These are phyloP conservation scores for Senecio squalidus DNA, from an alignment of 140 eudicot species.

Conservation along the genomic window DNA sequence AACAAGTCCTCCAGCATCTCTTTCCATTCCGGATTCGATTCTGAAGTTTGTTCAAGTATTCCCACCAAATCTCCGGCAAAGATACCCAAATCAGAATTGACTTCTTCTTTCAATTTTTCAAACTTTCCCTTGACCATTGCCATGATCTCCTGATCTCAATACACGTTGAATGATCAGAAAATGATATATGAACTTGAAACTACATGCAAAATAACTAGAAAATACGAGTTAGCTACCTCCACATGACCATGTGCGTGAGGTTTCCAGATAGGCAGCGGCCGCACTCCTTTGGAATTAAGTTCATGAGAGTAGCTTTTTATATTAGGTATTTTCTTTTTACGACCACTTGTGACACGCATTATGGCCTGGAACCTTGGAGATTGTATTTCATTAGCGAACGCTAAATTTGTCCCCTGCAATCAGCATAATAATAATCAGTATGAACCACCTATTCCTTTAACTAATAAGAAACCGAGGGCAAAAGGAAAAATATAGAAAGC, in stretches of 20 bases:
- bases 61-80: slow-evolving; percentile 88
- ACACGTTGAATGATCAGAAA: not conserved
- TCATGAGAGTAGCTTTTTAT: slow-evolving; percentile 96
- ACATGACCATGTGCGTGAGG: slow-evolving; percentile 83
- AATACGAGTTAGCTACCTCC: slow-evolving; percentile 53
- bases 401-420: slow-evolving; percentile 46
- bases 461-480: not conserved
- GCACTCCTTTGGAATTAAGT: slow-evolving; percentile 92
- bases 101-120: slow-evolving; percentile 86
- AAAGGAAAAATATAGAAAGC: not conserved
- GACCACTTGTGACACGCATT: slow-evolving; percentile 76
- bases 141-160: slow-evolving; percentile 66
- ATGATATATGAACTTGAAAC: not conserved
- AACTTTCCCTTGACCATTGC: slow-evolving; percentile 71
- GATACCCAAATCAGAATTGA: slow-evolving; percentile 70
- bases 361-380: slow-evolving; percentile 91
- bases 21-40: slow-evolving; percentile 68
- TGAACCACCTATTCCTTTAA: slow-evolving; percentile 18
- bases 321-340: slow-evolving; percentile 64
- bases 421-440: slow-evolving; percentile 20
- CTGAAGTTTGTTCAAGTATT: slow-evolving; percentile 55
- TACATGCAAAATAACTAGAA: slow-evolving; percentile 11
- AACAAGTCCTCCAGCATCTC: slow-evolving; percentile 69
- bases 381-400: slow-evolving; percentile 70
- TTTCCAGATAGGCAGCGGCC: slow-evolving; percentile 88